Percentiles rank a stretch among this genome's conserved stretches.
Evolutionary conservation across 176 grass and related monocot genomes (phyloP).

Genomic region (Phyllostachys edulis): DNA sequence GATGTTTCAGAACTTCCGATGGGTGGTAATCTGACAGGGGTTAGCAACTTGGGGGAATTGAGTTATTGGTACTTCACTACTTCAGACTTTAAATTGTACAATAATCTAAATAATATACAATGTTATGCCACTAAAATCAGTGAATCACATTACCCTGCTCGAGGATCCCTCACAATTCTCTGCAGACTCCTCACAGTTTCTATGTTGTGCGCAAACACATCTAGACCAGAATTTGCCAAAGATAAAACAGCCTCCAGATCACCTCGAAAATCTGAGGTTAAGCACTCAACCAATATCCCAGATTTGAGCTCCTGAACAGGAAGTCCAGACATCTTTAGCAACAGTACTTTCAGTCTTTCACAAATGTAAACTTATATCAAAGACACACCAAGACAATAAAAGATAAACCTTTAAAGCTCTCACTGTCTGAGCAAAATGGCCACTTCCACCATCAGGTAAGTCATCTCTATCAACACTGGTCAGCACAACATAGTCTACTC

Average conservation of each 20-base stretch:
- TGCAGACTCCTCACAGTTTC: slow-evolving; percentile 88
- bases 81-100: not conserved
- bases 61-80: not conserved
- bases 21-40: not conserved
- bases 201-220: slow-evolving; percentile 93
- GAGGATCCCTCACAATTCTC: slow-evolving; percentile 89
- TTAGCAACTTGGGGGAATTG: not conserved
- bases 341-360: not conserved
- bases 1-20: not conserved
- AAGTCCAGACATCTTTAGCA: slow-evolving; percentile 10
- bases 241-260: slow-evolving; percentile 77
- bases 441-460: slow-evolving; percentile 79
- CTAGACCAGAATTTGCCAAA: slow-evolving; percentile 69
- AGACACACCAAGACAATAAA: not conserved
- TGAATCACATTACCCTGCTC: slow-evolving; percentile 63
- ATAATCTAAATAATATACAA: not conserved
- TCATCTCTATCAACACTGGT: slow-evolving; percentile 97
- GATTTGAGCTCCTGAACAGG: slow-evolving; percentile 71
- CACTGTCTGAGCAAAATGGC: slow-evolving; percentile 90
- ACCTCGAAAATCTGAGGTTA: slow-evolving; percentile 93
- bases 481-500: slow-evolving; percentile 90
- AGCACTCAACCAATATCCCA: slow-evolving; percentile 78
- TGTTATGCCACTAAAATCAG: not conserved
- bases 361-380: not conserved
- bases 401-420: slow-evolving; percentile 74